These are phyloP conservation scores for Camellia granthamiana DNA, from an alignment of 148 eudicot genomes.

Conservation along the genomic window DNA sequence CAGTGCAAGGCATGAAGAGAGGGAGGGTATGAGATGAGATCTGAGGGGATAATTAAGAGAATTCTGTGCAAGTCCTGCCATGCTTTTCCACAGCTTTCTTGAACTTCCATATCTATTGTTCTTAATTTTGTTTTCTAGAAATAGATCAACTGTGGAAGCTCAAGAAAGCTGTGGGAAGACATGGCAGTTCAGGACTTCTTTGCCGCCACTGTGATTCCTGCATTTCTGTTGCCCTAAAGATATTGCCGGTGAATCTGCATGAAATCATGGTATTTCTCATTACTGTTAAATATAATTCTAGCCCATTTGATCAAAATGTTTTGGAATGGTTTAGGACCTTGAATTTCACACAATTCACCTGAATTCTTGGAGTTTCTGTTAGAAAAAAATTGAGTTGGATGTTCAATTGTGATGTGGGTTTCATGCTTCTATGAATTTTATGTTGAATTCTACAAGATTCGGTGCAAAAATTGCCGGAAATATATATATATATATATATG, in stretches of 20 bases:
- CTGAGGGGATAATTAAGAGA: constrained; percentile 4
- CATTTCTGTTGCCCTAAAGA: background rate
- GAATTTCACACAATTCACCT: background rate
- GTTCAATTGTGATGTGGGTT: constrained; percentile 9
- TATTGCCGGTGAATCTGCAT: background rate
- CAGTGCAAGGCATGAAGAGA: background rate
- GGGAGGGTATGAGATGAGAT: background rate
- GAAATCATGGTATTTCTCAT: constrained; percentile 16
- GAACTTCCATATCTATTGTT: constrained; percentile 45
- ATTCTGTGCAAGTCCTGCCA: constrained; percentile 39
- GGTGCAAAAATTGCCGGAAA: background rate
- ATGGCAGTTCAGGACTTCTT: constrained; percentile 54
- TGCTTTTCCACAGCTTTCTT: constrained; percentile 94
- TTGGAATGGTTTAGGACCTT: background rate
- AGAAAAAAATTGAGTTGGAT: background rate
- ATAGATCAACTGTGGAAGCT: constrained; percentile 36
- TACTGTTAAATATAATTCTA: background rate
- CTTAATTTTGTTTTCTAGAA: background rate
- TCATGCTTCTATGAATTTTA: background rate
- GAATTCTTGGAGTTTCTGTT: constrained; percentile 3
- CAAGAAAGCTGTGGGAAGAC: constrained; percentile 75
- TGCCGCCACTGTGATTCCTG: background rate
- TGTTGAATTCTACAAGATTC: background rate
- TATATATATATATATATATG: too few species aligned
- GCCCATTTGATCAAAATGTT: background rate